Conservation (phyloP, 164 flowering plant species). For the Kingdonia uniflora region DNA sequence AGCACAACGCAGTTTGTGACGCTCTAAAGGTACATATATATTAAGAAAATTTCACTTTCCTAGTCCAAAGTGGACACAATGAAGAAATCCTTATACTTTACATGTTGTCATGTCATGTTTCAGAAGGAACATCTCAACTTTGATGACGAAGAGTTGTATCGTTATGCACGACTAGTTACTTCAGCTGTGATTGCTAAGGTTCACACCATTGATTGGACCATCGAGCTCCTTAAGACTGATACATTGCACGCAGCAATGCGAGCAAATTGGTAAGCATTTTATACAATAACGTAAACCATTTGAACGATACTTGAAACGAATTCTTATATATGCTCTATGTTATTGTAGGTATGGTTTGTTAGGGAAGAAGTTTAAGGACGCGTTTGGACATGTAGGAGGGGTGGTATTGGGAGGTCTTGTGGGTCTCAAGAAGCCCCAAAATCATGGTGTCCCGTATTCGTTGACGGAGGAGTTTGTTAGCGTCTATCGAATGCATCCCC, state of each 20-base stretch:
- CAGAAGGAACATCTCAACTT: constrained; percentile 25
- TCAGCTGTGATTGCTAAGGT: constrained; percentile 41
- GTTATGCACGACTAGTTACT: constrained; percentile 33
- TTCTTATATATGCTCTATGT: no score
- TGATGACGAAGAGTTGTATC: constrained; percentile 36
- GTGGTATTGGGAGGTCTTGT: constrained; percentile 24
- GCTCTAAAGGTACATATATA: constrained; percentile 26
- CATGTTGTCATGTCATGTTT: not conserved
- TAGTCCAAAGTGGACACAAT: no score
- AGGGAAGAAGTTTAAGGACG: constrained; percentile 38
- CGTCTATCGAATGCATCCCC: constrained; percentile 65
- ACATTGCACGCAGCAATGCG: constrained; percentile 29
- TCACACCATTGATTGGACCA: constrained; percentile 42
- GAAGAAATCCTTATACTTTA: not conserved
- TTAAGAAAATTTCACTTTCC: not conserved
- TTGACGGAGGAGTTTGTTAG: constrained; percentile 56
- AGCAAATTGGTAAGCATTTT: constrained; percentile 24
- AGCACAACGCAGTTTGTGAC: constrained; percentile 45
- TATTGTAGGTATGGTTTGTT: constrained; percentile 37
- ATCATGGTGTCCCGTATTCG: constrained; percentile 58
- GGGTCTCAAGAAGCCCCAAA: constrained; percentile 21
- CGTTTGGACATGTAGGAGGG: constrained; percentile 25
- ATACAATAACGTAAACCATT: no score
- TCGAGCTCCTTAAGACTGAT: constrained; percentile 39
- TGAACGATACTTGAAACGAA: no score